Conservation (phyloP, 208 protist species). For the Trypanosoma avium region DNA sequence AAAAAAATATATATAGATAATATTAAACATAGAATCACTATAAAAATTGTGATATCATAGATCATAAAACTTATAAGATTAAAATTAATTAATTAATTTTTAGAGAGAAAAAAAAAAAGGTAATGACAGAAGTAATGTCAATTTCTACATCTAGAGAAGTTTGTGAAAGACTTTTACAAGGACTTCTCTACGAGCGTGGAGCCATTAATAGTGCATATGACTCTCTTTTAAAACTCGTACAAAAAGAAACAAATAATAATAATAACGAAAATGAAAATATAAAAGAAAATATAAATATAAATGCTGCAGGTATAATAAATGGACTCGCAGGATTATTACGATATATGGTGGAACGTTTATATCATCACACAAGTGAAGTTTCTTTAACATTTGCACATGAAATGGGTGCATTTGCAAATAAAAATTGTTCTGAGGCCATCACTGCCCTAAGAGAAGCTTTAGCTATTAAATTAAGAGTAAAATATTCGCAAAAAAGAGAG, state of each 20-base stretch:
- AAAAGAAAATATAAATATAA: neutral
- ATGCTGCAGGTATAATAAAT: neutral
- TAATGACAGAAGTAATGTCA: neutral
- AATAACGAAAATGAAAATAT: neutral
- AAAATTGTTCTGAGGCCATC: neutral
- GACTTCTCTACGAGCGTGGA: conserved; percentile 4
- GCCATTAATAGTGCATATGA: conserved; percentile 14
- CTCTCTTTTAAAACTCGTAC: neutral
- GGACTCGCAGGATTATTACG: conserved; percentile 12
- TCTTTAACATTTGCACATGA: conserved; percentile 10
- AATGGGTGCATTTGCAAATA: neutral
- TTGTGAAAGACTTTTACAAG: conserved; percentile 6
- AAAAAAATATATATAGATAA: no score
- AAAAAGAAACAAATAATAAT: neutral
- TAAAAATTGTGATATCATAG: no score
- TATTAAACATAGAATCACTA: no score
- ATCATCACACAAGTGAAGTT: conserved; percentile 1
- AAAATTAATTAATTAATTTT: no score
- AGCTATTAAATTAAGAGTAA: neutral
- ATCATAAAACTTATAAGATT: no score
- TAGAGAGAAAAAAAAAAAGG: no score
- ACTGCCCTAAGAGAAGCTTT: conserved; percentile 6
- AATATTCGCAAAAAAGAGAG: neutral
- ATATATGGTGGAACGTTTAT: conserved; percentile 24
- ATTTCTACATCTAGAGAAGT: neutral